A percentile compares a stretch with the other conserved stretches of the same genome.
These are phyloP conservation scores for Entomophthora muscae DNA, from an alignment of 371 early-diverging fungal species.

Conservation along the genomic window DNA sequence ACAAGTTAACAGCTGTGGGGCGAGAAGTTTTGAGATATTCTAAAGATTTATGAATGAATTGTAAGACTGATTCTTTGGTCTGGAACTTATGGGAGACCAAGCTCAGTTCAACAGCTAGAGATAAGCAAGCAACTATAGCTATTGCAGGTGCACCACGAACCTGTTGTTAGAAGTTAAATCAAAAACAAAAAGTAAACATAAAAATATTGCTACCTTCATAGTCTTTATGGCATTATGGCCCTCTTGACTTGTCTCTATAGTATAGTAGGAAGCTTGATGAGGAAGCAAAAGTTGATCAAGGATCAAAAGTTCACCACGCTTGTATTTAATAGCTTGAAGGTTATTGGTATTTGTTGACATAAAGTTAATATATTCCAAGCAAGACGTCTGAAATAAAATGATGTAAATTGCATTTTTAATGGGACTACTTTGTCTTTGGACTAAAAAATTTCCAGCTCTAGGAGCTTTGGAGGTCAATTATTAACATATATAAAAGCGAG, in stretches of 20 bases:
- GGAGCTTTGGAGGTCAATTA: too few relatives aligned
- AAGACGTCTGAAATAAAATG: too few relatives aligned
- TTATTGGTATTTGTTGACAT: slow-evolving; percentile 14
- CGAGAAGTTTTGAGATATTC: slow-evolving; percentile 75
- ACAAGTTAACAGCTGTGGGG: slow-evolving; percentile 92
- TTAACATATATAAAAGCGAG: too few relatives aligned
- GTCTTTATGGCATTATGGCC: slow-evolving; percentile 80
- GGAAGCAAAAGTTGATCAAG: slow-evolving; percentile 87
- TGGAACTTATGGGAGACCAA: slow-evolving; percentile 7
- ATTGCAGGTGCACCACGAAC: slow-evolving; percentile 91
- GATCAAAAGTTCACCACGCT: slow-evolving; percentile 43
- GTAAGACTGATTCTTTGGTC: slow-evolving; percentile 18
- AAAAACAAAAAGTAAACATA: background rate
- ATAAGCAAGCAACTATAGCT: slow-evolving; percentile 85
- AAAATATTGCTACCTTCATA: slow-evolving; percentile 54
- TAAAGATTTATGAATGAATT: slow-evolving; percentile 39
- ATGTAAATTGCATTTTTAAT: too few relatives aligned
- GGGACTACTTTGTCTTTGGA: too few relatives aligned
- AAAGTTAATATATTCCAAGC: too few relatives aligned
- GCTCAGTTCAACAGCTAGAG: slow-evolving; percentile 68
- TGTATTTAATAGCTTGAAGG: slow-evolving; percentile 63
- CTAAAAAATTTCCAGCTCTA: too few relatives aligned
- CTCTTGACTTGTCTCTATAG: slow-evolving; percentile 36
- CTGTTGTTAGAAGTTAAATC: background rate
- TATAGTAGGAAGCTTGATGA: slow-evolving; percentile 62